Evolutionary conservation across 345 rosid genomes (phyloP).

Genomic region (Hypericum androsaemum): DNA sequence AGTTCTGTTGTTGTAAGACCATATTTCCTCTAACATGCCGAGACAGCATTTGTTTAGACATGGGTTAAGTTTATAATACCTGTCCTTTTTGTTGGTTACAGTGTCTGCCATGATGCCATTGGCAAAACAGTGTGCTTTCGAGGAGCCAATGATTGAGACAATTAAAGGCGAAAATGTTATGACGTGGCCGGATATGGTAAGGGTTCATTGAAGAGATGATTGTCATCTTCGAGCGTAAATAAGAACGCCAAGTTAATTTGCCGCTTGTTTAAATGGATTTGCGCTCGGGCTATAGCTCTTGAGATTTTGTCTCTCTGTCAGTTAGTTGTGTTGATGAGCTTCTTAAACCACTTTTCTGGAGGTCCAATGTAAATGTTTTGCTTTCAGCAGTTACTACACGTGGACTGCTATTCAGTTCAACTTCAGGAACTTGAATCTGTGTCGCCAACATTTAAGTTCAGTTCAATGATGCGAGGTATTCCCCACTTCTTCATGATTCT

Average conservation of each 20-base stretch:
- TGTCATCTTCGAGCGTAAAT: too few species aligned
- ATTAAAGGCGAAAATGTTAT: conserved; percentile 74
- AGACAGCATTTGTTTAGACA: not conserved
- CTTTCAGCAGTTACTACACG: conserved; percentile 75
- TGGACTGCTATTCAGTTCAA: conserved; percentile 69
- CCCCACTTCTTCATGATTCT: too few species aligned
- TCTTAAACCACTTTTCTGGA: too few species aligned
- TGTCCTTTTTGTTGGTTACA: conserved; percentile 26
- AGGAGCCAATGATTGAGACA: conserved; percentile 91
- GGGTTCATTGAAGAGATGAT: conserved; percentile 17
- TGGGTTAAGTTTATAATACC: not conserved
- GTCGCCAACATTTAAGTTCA: conserved; percentile 58
- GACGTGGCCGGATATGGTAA: conserved; percentile 93
- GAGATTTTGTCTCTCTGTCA: too few species aligned
- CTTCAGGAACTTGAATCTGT: conserved; percentile 76
- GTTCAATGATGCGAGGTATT: conserved; percentile 93
- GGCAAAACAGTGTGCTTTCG: conserved; percentile 93
- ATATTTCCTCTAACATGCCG: not conserved
- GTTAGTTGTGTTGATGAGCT: too few species aligned
- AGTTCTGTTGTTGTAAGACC: not conserved
- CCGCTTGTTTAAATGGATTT: too few species aligned
- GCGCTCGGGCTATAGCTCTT: too few species aligned
- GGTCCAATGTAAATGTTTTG: too few species aligned
- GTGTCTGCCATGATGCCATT: conserved; percentile 97
- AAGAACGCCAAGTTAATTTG: too few species aligned